phyloP scores from a whole-genome alignment of 805 yeast species.

The Zygosaccharomyces bailii region DNA sequence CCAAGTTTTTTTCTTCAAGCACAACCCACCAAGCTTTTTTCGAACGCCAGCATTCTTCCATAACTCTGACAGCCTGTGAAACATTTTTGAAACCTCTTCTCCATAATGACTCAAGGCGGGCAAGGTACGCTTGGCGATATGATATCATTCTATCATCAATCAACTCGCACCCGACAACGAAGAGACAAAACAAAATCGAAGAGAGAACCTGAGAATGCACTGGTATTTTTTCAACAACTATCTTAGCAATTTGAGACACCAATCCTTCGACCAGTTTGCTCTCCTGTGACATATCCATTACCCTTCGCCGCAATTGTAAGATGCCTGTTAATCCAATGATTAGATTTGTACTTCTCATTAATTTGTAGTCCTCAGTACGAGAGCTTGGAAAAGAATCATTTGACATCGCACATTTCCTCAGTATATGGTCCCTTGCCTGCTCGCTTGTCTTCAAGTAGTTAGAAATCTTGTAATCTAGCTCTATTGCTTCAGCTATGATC shows the following conservation, averaged over 20 bases:
- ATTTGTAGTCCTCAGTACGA: constrained; percentile 21
- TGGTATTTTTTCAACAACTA: constrained; percentile 8
- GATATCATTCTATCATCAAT: constrained; percentile 11
- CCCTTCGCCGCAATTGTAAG: constrained; percentile 55
- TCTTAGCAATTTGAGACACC: constrained; percentile 34
- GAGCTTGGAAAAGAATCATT: neutral
- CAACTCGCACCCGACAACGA: constrained; percentile 27
- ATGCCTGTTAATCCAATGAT: constrained; percentile 52
- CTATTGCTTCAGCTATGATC: constrained; percentile 37
- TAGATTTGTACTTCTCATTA: constrained; percentile 47
- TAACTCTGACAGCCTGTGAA: constrained; percentile 12
- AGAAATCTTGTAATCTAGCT: constrained; percentile 35
- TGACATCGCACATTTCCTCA: neutral
- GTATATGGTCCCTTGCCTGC: constrained; percentile 30
- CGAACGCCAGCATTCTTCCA: constrained; percentile 16
- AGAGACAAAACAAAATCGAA: constrained; percentile 21
- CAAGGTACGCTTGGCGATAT: constrained; percentile 14
- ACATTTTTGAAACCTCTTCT: constrained; percentile 16
- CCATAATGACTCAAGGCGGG: constrained; percentile 10
- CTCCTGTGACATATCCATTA: constrained; percentile 46
- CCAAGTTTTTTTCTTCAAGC: constrained; percentile 13
- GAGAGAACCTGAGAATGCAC: constrained; percentile 14
- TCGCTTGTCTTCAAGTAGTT: constrained; percentile 25
- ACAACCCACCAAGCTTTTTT: constrained; percentile 18
- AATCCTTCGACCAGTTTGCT: constrained; percentile 34